Evolutionary conservation across 139 green algal genomes (phyloP).

Genomic region (Pleodorina starrii): DNA sequence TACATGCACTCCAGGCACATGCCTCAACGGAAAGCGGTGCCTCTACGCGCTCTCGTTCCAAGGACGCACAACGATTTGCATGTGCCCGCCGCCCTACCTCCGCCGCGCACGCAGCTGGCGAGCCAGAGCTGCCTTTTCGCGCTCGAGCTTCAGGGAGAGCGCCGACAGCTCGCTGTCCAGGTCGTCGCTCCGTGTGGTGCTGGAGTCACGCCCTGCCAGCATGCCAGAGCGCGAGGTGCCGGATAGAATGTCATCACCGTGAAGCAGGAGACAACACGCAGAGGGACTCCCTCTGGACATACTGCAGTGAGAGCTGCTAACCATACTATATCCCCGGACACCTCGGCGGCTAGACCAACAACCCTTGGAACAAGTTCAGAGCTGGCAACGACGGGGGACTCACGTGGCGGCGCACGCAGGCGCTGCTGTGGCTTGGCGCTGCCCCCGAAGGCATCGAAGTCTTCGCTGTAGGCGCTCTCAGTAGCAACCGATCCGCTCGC

Average conservation of each 20-base stretch:
- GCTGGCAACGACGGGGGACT: too few relatives aligned
- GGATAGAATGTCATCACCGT: too few relatives aligned
- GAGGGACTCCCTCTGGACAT: too few relatives aligned
- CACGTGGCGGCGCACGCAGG: background rate
- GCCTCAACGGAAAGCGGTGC: too few relatives aligned
- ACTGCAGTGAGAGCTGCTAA: too few relatives aligned
- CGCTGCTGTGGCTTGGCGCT: background rate
- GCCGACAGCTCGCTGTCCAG: slow-evolving; percentile 41
- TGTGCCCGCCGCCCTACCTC: background rate
- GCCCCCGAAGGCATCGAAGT: background rate
- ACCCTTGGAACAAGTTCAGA: too few relatives aligned
- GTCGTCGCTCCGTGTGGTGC: background rate
- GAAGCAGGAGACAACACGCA: too few relatives aligned
- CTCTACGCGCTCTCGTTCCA: too few relatives aligned
- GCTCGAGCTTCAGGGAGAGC: slow-evolving; percentile 45
- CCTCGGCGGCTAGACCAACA: too few relatives aligned
- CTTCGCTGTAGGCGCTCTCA: slow-evolving; percentile 34
- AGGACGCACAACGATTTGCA: background rate
- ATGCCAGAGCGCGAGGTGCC: too few relatives aligned
- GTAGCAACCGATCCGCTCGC: slow-evolving; percentile 8
- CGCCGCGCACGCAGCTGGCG: slow-evolving; percentile 10
- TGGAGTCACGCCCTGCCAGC: background rate
- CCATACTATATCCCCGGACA: too few relatives aligned
- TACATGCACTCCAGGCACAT: too few relatives aligned
- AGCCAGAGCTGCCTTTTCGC: slow-evolving; percentile 15